Percentiles rank a stretch among this genome's conserved stretches.
Evolutionary conservation across 208 protist genomes (phyloP).

Genomic region (Porcisia hertigi): DNA sequence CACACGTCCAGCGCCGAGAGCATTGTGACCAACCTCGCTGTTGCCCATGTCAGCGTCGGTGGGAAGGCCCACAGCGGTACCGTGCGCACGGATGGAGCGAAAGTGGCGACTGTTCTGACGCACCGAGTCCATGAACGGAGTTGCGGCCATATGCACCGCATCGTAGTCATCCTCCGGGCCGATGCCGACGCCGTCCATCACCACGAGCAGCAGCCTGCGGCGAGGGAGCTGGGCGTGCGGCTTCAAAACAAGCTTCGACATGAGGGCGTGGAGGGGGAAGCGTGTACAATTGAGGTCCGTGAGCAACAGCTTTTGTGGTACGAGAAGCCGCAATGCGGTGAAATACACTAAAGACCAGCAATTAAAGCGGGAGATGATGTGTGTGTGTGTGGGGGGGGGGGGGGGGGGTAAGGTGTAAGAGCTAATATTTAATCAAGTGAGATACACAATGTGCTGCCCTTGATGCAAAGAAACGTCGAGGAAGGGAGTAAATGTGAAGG

Average conservation of each 20-base stretch:
- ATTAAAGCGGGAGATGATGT: neutral
- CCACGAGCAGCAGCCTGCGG: conserved; percentile 81
- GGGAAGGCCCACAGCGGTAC: conserved; percentile 92
- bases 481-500: too few relatives aligned
- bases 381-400: neutral
- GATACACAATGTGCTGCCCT: too few relatives aligned
- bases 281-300: neutral
- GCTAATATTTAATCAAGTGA: too few relatives aligned
- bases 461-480: too few relatives aligned
- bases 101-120: conserved; percentile 58
- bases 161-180: conserved; percentile 90
- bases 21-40: conserved; percentile 96
- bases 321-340: neutral
- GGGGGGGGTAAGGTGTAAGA: neutral
- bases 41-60: conserved; percentile 96
- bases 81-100: conserved; percentile 92
- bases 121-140: conserved; percentile 81
- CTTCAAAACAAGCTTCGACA: conserved; percentile 58
- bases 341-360: too few relatives aligned
- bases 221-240: conserved; percentile 72
- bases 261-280: conserved; percentile 19
- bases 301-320: neutral
- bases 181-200: conserved; percentile 91
- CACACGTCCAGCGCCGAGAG: conserved; percentile 93
- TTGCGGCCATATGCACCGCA: conserved; percentile 91